phyloP scores from a whole-genome alignment of 2,329 filamentous ascomycete genomes.

The Calonectria fujianensis region DNA sequence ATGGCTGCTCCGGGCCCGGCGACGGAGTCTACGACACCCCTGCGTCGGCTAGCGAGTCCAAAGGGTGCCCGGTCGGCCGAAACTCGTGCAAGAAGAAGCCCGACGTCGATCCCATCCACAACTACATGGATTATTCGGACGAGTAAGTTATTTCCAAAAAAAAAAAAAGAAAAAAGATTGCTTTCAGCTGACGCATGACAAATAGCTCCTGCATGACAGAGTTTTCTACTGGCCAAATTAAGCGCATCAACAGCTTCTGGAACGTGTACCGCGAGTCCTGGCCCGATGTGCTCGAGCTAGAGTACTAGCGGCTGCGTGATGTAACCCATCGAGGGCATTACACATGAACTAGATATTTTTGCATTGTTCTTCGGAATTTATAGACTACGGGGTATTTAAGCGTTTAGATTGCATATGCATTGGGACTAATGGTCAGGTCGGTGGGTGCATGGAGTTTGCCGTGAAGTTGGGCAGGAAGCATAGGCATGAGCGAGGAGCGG shows the following conservation, averaged over 20 bases:
- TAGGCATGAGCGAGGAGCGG: neutral
- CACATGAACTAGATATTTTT: neutral
- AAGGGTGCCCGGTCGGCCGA: neutral
- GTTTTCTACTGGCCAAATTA: neutral
- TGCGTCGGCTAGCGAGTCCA: neutral
- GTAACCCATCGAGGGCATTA: neutral
- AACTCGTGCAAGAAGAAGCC: slow-evolving; percentile 6
- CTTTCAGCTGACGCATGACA: neutral
- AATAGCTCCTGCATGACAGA: neutral
- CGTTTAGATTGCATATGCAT: neutral
- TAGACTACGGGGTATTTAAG: neutral
- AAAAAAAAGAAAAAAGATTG: too few relatives aligned
- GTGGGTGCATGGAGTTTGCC: neutral
- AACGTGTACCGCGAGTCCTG: neutral
- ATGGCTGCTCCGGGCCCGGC: slow-evolving; percentile 1
- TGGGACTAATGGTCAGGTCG: neutral
- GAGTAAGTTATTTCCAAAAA: neutral
- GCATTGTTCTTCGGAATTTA: neutral
- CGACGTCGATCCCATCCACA: slow-evolving; percentile 1
- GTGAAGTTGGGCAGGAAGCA: neutral
- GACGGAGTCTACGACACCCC: slow-evolving; percentile 12
- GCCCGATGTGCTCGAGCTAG: slow-evolving; percentile 5
- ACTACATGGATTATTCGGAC: slow-evolving; percentile 19
- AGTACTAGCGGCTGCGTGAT: neutral
- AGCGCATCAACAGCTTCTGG: slow-evolving; percentile 15